Conservation (phyloP, 495 filamentous ascomycete genomes). For the Aspergillus biplanus region DNA sequence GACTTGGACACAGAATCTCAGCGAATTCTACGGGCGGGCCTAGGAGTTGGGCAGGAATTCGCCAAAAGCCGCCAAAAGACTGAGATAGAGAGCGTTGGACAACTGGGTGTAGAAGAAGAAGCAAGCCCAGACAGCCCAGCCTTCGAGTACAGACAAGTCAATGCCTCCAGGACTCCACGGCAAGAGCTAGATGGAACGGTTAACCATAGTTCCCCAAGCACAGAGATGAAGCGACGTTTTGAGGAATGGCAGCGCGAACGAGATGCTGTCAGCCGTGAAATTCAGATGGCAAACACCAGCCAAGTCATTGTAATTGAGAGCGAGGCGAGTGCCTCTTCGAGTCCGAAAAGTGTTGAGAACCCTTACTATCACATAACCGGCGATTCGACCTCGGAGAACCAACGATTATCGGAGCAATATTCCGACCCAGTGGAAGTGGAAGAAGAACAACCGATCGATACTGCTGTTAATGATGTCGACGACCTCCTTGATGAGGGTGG, state of each 20-base stretch:
- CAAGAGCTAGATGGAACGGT: conserved; percentile 14
- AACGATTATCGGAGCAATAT: neutral
- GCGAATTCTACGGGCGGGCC: conserved; percentile 47
- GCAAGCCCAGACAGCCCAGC: conserved; percentile 13
- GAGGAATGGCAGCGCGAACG: conserved; percentile 55
- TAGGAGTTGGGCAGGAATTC: conserved; percentile 55
- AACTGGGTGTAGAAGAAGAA: conserved; percentile 10
- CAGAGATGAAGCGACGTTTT: conserved; percentile 37
- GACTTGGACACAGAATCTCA: conserved; percentile 48
- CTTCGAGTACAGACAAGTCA: neutral
- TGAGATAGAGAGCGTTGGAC: conserved; percentile 20
- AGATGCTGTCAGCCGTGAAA: conserved; percentile 53
- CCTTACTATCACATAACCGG: neutral
- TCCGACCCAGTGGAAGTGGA: neutral
- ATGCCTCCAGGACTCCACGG: conserved; percentile 20
- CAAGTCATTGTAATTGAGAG: conserved; percentile 57
- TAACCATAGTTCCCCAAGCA: conserved; percentile 19
- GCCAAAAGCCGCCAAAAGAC: conserved; percentile 35
- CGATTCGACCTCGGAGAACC: neutral
- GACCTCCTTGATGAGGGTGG: conserved; percentile 1
- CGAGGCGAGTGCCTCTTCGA: conserved; percentile 33
- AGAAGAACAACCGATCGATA: neutral
- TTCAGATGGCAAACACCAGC: conserved; percentile 49
- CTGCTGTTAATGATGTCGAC: neutral
- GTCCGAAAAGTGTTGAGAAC: conserved; percentile 10